phyloP scores from a whole-genome alignment of 768 basidiomycete genomes.

The Macrocybe gigantea region DNA sequence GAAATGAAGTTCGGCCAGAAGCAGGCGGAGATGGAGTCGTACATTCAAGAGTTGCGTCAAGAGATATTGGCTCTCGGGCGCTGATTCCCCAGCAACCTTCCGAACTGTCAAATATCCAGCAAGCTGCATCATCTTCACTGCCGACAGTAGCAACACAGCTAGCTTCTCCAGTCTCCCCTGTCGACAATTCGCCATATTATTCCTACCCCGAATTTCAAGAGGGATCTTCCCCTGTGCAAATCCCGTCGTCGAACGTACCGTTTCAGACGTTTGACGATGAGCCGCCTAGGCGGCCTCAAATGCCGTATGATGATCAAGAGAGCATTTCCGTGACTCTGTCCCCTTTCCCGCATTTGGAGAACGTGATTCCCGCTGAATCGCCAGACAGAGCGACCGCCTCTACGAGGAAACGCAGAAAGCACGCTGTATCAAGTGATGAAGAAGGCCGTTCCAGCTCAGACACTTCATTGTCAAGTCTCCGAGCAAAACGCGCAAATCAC shows the following conservation, averaged over 20 bases:
- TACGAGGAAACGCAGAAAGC: constrained; percentile 19
- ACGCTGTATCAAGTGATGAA: constrained; percentile 29
- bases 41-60: constrained; percentile 47
- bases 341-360: constrained; percentile 21
- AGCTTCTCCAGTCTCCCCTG: constrained; percentile 2
- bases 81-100: constrained; percentile 23
- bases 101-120: constrained; percentile 16
- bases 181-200: background rate
- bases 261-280: too few relatives aligned
- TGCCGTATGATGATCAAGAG: constrained; percentile 8
- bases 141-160: constrained; percentile 4
- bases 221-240: too few relatives aligned
- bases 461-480: constrained; percentile 27
- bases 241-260: too few relatives aligned
- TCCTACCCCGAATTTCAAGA: too few relatives aligned
- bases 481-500: constrained; percentile 44
- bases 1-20: constrained; percentile 51
- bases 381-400: constrained; percentile 9
- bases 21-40: constrained; percentile 55
- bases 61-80: constrained; percentile 43
- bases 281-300: constrained; percentile 8
- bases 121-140: constrained; percentile 19
- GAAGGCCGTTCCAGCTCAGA: constrained; percentile 29
- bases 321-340: constrained; percentile 25
- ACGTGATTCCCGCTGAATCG: constrained; percentile 9